Base-by-base conservation (phyloP, 1,284 basidiomycete genomes). In the Coniferiporia weirii region DNA sequence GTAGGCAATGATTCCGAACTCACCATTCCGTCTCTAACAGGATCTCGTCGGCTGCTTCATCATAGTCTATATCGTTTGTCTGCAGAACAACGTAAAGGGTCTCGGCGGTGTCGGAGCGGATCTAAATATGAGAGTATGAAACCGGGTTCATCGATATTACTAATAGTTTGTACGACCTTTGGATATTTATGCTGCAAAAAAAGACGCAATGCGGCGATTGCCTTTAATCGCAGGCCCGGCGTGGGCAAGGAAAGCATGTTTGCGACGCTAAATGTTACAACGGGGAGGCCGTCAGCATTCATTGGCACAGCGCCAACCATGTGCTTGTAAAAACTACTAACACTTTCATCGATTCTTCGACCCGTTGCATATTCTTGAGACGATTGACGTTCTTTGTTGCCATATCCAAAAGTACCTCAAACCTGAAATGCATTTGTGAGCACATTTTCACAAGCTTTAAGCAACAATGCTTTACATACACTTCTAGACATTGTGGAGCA, bases 11-110 rank as follows among this genome's bases (percentile, higher is more conserved):
- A 32, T 17, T 34, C 9, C 2, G 1, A 54, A 34, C 80, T 61
- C 62, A 92, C 93, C 94, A 97, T 68, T 85, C 83, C 10, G 91
- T 93, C 68, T 92, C 88, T 12, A 94, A 72, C 38, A 96, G 72
- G 5, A 90, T 68, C n/a, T 87, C 82, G 68, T 95, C 93, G 1
- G 85, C 78, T 56, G 84, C 85, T 13, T 85, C 84, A 10, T 89
- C 85, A 58, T 75, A 71, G 0, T 79, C 81, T 6, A 90, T 68
- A 61, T 90, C 88, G 51, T 79, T 78, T 60, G 81, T 82, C 66
- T 91, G 89, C 19, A 93, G 72, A 9, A 81, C 76, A 32, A 91
- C 73, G 68, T 93, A 96, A 0, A 95, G 69, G 62, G 87, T 82
- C 69, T 96, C 94, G 1, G 91, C 90, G 0, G 90, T 83, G 59